A percentile compares a stretch with the other conserved stretches of the same genome.
Evolutionary conservation across 495 filamentous ascomycete species (phyloP).

Genomic region (Talaromyces proteolyticus): DNA sequence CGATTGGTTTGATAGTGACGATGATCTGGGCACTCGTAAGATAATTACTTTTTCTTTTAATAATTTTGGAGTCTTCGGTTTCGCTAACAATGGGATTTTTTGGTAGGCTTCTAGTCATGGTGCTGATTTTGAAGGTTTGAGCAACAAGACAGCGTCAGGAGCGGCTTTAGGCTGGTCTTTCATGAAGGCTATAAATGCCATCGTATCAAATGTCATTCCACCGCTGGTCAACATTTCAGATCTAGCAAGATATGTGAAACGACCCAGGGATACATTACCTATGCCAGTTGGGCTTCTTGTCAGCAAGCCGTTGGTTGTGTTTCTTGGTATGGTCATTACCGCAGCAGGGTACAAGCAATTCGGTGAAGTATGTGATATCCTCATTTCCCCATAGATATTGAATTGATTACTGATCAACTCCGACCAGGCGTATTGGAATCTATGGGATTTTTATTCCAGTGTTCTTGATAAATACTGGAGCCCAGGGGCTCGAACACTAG

Average conservation of each 20-base stretch:
- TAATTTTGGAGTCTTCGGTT: background rate
- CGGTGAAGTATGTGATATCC: background rate
- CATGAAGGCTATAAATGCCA: slow-evolving; percentile 13
- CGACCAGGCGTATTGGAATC: slow-evolving; percentile 19
- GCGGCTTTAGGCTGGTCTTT: slow-evolving; percentile 8
- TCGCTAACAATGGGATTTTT: background rate
- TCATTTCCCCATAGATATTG: background rate
- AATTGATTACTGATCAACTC: background rate
- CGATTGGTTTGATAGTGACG: slow-evolving; percentile 2
- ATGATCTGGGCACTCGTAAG: slow-evolving; percentile 6
- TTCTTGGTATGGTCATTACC: slow-evolving; percentile 8
- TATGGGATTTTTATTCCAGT: slow-evolving; percentile 19
- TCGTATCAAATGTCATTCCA: slow-evolving; percentile 8
- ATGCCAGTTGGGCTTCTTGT: slow-evolving; percentile 1
- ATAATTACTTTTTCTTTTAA: slow-evolving; percentile 2
- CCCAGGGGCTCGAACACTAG: slow-evolving; percentile 31
- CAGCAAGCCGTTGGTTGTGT: slow-evolving; percentile 14
- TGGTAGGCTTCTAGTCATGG: slow-evolving; percentile 3
- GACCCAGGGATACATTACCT: slow-evolving; percentile 1
- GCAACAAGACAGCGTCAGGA: background rate
- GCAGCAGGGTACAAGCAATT: slow-evolving; percentile 5
- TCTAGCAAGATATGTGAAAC: slow-evolving; percentile 20
- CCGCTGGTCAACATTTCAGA: slow-evolving; percentile 22
- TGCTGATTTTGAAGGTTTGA: slow-evolving; percentile 3
- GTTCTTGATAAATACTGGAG: slow-evolving; percentile 21